A percentile compares a stretch with the other conserved stretches of the same genome.
These are phyloP conservation scores for Epichloe hybrida DNA, from an alignment of 2,329 filamentous ascomycete species.

Conservation along the genomic window DNA sequence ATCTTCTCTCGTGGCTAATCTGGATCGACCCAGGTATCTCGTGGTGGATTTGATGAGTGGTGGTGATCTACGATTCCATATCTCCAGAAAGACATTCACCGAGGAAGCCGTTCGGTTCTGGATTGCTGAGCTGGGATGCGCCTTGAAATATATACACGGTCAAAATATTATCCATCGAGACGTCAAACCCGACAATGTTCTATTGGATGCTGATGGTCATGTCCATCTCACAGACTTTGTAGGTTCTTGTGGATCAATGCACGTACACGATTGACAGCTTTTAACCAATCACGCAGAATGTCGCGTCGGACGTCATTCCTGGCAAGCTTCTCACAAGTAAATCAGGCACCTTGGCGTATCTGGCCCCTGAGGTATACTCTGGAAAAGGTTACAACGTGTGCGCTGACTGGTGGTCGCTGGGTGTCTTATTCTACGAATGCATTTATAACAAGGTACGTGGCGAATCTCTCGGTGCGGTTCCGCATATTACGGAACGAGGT, in stretches of 20 bases:
- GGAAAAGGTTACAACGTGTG: constrained; percentile 80
- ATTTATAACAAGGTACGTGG: constrained; percentile 85
- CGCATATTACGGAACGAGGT: background rate
- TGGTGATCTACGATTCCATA: constrained; percentile 92
- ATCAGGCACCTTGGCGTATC: constrained; percentile 88
- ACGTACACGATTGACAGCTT: background rate
- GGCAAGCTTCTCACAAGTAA: constrained; percentile 82
- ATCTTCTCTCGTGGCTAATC: background rate
- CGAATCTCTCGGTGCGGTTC: background rate
- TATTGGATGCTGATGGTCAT: constrained; percentile 79
- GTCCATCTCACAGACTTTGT: constrained; percentile 98
- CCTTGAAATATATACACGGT: constrained; percentile 70
- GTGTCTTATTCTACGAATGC: constrained; percentile 97
- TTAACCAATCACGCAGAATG: constrained; percentile 54
- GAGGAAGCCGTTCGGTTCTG: constrained; percentile 95
- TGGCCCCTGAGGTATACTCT: constrained; percentile 88
- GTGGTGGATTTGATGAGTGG: constrained; percentile 98
- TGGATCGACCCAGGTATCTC: constrained; percentile 56
- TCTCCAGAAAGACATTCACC: constrained; percentile 93
- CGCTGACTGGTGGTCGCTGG: constrained; percentile 97
- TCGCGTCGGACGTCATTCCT: constrained; percentile 82
- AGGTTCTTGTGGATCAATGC: constrained; percentile 22
- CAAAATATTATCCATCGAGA: constrained; percentile 86
- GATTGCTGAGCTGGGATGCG: constrained; percentile 89
- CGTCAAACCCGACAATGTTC: constrained; percentile 82